A percentile compares a stretch with the other conserved stretches of the same genome.
phyloP scores from a whole-genome alignment of 2,329 filamentous ascomycete species.

The Fusarium bulbicola region DNA sequence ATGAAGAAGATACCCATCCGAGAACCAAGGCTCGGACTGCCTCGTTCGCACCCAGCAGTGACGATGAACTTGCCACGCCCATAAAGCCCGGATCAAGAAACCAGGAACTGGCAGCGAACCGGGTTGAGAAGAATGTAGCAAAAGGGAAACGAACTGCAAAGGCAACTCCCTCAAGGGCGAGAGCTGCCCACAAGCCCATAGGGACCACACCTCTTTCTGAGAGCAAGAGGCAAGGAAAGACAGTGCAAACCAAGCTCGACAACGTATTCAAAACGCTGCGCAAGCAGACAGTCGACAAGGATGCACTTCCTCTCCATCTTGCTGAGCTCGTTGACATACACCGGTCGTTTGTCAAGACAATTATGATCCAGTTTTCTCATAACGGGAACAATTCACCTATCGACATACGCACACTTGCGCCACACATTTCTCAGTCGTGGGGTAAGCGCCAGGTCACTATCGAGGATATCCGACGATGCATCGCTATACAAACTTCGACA shows the following conservation, averaged over 20 bases:
- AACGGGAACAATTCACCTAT: slow-evolving; percentile 70
- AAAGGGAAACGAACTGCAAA: slow-evolving; percentile 48
- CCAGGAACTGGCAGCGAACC: slow-evolving; percentile 30
- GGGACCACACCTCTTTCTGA: slow-evolving; percentile 46
- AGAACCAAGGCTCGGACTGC: slow-evolving; percentile 40
- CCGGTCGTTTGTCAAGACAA: slow-evolving; percentile 72
- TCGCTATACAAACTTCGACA: slow-evolving; percentile 66
- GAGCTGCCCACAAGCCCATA: slow-evolving; percentile 44
- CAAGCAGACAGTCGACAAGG: slow-evolving; percentile 27
- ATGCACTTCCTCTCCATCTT: slow-evolving; percentile 60
- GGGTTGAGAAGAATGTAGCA: slow-evolving; percentile 5
- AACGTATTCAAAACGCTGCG: slow-evolving; percentile 51
- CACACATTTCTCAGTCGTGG: slow-evolving; percentile 74
- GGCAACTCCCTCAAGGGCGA: slow-evolving; percentile 42
- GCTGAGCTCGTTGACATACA: slow-evolving; percentile 71
- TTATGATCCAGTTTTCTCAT: slow-evolving; percentile 75
- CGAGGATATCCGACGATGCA: slow-evolving; percentile 71
- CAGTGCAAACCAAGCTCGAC: slow-evolving; percentile 51
- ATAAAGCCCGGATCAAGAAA: slow-evolving; percentile 45
- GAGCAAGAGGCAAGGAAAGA: slow-evolving; percentile 42
- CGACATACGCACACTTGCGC: slow-evolving; percentile 69
- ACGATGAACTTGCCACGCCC: slow-evolving; percentile 38
- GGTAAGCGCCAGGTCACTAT: slow-evolving; percentile 73
- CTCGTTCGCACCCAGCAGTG: slow-evolving; percentile 49
- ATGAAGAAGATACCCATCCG: slow-evolving; percentile 41